Percentiles rank a stretch among this genome's conserved stretches.
Conservation (phyloP, 2,329 filamentous ascomycete genomes). For the Trichoderma citrinoviride region DNA sequence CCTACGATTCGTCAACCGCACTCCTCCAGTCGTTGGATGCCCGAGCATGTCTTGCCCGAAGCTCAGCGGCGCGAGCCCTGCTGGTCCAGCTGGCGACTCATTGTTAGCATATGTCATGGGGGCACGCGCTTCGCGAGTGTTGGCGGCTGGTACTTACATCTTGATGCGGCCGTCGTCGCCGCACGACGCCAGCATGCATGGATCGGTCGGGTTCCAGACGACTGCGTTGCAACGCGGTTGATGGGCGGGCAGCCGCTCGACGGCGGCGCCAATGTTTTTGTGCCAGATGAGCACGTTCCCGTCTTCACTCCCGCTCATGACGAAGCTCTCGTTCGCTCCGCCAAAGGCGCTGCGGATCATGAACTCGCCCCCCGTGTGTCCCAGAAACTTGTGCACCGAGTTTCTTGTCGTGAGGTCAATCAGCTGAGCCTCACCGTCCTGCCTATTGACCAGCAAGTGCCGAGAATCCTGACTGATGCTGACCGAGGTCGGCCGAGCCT, state of each 20-base stretch:
- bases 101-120: not conserved
- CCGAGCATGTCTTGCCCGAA: conserved; percentile 24
- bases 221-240: conserved; percentile 78
- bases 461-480: conserved; percentile 78
- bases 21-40: conserved; percentile 26
- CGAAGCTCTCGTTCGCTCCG: conserved; percentile 87
- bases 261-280: conserved; percentile 71
- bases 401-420: conserved; percentile 73
- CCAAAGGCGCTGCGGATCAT: conserved; percentile 84
- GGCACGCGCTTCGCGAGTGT: not conserved
- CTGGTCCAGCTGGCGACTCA: conserved; percentile 29
- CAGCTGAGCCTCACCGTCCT: conserved; percentile 72
- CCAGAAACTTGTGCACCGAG: conserved; percentile 70
- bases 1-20: conserved; percentile 22
- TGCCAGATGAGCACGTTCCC: conserved; percentile 85
- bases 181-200: conserved; percentile 83
- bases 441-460: conserved; percentile 78
- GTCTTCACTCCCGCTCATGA: conserved; percentile 85
- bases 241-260: conserved; percentile 77
- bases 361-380: conserved; percentile 70
- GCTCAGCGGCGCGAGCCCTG: conserved; percentile 25
- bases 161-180: conserved; percentile 83
- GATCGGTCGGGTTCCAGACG: conserved; percentile 81
- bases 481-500: conserved; percentile 72
- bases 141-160: conserved; percentile 61